Percentiles rank a stretch among this genome's conserved stretches.
Conservation (phyloP, 202 grass and related monocot species). For the Schoenoplectus tabernaemontani region DNA sequence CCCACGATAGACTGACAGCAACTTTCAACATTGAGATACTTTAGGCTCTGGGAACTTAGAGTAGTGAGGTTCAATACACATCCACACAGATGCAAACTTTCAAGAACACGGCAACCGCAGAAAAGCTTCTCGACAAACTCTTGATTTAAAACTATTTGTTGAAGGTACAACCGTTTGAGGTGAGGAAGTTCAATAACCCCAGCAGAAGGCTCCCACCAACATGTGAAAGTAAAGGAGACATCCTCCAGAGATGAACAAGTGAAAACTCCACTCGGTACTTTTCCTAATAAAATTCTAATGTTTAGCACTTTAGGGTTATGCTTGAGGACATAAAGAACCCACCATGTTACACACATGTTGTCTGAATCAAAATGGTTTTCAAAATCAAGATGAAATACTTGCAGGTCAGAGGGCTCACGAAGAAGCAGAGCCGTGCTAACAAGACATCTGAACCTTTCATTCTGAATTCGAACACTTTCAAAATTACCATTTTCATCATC, state of each 20-base stretch:
- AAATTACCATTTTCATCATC: too few species aligned
- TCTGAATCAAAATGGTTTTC: neutral
- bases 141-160: too few species aligned
- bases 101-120: neutral
- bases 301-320: neutral
- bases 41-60: neutral
- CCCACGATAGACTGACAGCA: neutral
- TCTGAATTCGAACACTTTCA: too few species aligned
- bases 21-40: neutral
- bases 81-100: neutral
- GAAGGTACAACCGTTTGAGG: too few species aligned
- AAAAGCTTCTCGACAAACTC: too few species aligned
- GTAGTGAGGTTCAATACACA: neutral
- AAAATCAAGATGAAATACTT: neutral
- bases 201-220: too few species aligned
- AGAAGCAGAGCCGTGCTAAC: neutral
- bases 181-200: too few species aligned
- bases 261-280: neutral
- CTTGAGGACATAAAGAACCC: neutral
- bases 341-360: neutral
- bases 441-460: neutral
- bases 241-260: neutral
- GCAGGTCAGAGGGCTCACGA: too few species aligned
- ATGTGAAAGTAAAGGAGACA: too few species aligned
- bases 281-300: neutral